Evolutionary conservation across 1,139 yeast genomes (phyloP), one percentile per base, ranked within the genome.

Genomic region (Suhomyces coccinellae): DNA sequence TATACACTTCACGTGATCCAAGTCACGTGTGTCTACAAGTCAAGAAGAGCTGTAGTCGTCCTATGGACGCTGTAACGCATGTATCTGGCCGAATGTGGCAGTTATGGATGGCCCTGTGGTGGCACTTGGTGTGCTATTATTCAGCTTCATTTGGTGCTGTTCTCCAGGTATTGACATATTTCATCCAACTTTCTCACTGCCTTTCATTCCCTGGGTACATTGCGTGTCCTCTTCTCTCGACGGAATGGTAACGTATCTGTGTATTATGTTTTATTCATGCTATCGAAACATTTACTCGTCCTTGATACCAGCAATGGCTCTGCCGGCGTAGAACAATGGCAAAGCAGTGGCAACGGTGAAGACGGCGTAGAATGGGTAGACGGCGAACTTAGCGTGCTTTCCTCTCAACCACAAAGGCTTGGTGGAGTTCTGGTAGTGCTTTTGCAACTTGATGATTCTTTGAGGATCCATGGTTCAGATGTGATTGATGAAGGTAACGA

Each of bases 281-380:
- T 36, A 38, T 35, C 33, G 26, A 20, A 16, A 36, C 33, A 43
- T 39, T 54, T 62, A 61, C 48, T 64, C 71, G 57, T 67, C 88
- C 74, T 85, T 85, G 62, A 85, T 75, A 64, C 90, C 91, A 46
- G 73, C 66, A 52, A 80, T 66, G 58, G 96, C 95, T 76, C 95
- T 85, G 58, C 86, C 93, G 45, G 86, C 68, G 79, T 85, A 88
- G 75, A 69, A 81, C 56, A 85, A 72, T 58, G 95, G 87, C 54
- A 81, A 79, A 54, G 79, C 78, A 47, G 89, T 79, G 57, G 90
- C 75, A 52, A 85, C 77, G 52, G 91, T 76, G 75, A 90, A 87
- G 56, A 87, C 75, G 56, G 90, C 95, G 77, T 83, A 87, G 82
- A 85, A 91, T 67, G 97, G 97, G 73, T 86, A 87, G 58, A 90